Evolutionary conservation across 1,284 basidiomycete species (phyloP).

Genomic region (Exsudoporus floridanus): DNA sequence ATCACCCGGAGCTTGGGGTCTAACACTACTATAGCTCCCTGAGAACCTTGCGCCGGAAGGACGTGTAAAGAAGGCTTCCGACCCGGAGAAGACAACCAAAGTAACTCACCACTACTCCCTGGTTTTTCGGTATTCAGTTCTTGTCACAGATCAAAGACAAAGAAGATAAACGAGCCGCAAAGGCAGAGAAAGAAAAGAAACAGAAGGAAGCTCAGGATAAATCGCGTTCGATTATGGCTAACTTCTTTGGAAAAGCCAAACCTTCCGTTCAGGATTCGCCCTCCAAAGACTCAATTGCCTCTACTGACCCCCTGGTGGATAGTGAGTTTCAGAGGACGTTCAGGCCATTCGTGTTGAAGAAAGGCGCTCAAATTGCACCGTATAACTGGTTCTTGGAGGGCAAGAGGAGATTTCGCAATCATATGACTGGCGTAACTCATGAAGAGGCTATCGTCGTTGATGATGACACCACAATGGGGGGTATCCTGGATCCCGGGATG

Average conservation of each 20-base stretch:
- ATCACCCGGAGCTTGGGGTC: neutral
- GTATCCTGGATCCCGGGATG: constrained; percentile 20
- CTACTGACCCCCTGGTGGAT: constrained; percentile 44
- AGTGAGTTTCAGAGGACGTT: constrained; percentile 75
- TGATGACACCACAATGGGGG: constrained; percentile 37
- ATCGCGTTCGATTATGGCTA: constrained; percentile 72
- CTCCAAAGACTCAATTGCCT: constrained; percentile 34
- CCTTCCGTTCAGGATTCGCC: constrained; percentile 32
- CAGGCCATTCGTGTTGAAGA: constrained; percentile 75
- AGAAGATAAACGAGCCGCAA: constrained; percentile 62
- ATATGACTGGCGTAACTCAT: constrained; percentile 26
- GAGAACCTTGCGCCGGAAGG: constrained; percentile 26
- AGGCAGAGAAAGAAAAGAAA: constrained; percentile 57
- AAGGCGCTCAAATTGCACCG: constrained; percentile 67
- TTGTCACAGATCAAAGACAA: constrained; percentile 59
- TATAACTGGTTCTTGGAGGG: constrained; percentile 60
- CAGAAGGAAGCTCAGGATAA: constrained; percentile 65
- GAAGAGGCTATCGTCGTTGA: constrained; percentile 56
- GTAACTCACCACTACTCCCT: constrained; percentile 35
- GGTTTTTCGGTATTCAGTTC: constrained; percentile 4
- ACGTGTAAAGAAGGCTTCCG: constrained; percentile 50
- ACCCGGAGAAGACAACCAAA: constrained; percentile 62
- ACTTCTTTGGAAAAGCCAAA: constrained; percentile 68
- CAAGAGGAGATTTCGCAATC: constrained; percentile 31
- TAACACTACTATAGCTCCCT: constrained; percentile 13